These are phyloP conservation scores for Verticillium klebahnii DNA, from an alignment of 2,329 filamentous ascomycete species.

Conservation along the genomic window DNA sequence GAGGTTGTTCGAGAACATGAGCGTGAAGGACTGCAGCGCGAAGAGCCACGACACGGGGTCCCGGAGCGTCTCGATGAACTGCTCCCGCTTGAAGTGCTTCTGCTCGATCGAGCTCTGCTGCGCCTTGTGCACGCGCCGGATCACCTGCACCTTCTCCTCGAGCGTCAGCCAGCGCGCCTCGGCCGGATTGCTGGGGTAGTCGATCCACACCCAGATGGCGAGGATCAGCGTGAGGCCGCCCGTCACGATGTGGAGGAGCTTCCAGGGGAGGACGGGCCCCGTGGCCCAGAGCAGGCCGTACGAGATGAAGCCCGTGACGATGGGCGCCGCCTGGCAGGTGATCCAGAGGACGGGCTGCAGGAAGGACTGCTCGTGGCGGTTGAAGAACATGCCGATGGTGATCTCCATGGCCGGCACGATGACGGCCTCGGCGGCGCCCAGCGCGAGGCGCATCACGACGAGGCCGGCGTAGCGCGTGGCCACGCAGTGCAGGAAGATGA, in stretches of 20 bases:
- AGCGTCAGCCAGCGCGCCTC: conserved; percentile 17
- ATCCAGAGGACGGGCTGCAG: conserved; percentile 29
- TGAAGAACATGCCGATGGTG: conserved; percentile 35
- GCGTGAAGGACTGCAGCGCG: conserved; percentile 22
- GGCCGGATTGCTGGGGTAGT: conserved; percentile 18
- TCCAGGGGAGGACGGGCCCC: conserved; percentile 28
- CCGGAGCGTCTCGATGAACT: conserved; percentile 20
- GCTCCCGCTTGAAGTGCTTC: conserved; percentile 27
- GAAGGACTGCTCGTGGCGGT: conserved; percentile 25
- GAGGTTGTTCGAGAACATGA: conserved; percentile 33
- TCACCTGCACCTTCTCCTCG: conserved; percentile 13
- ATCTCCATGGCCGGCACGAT: conserved; percentile 35
- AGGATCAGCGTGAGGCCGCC: conserved; percentile 28
- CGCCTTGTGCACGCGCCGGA: conserved; percentile 24
- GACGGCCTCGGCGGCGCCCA: conserved; percentile 28
- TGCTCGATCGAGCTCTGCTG: conserved; percentile 31
- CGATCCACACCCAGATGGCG: conserved; percentile 26
- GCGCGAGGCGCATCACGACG: conserved; percentile 27
- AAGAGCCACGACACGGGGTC: conserved; percentile 28
- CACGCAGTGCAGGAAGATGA: conserved; percentile 32
- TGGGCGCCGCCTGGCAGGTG: conserved; percentile 25
- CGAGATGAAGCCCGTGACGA: conserved; percentile 31
- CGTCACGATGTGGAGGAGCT: conserved; percentile 33
- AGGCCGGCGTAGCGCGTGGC: conserved; percentile 29
- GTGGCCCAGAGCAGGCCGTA: conserved; percentile 34